A percentile compares a stretch with the other conserved stretches of the same genome.
phyloP scores from a whole-genome alignment of 2,329 filamentous ascomycete species.

The Venturiaceae sp. region DNA sequence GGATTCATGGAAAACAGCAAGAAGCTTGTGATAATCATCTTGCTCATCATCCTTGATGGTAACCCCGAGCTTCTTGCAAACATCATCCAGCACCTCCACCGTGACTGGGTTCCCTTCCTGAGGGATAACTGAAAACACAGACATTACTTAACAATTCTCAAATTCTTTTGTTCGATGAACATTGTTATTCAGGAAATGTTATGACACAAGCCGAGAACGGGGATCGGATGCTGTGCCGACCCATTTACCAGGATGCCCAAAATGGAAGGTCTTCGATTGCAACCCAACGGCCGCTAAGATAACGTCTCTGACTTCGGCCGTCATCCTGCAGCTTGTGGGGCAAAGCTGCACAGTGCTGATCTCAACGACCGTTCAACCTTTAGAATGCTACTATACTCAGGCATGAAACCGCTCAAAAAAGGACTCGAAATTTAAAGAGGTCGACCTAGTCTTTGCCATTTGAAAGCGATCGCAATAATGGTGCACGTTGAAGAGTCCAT shows the following conservation, averaged over 20 bases:
- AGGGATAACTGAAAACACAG: constrained; percentile 26
- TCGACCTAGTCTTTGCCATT: too few relatives aligned
- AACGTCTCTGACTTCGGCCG: background rate
- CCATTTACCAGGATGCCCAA: background rate
- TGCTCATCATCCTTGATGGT: constrained; percentile 23
- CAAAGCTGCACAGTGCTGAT: background rate
- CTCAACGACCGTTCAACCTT: background rate
- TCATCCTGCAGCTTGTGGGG: background rate
- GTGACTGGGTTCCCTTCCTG: constrained; percentile 24
- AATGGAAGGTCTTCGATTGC: background rate
- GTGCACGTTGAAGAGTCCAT: constrained; percentile 22
- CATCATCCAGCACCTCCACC: constrained; percentile 18
- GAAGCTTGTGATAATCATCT: constrained; percentile 26
- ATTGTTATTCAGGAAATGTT: too few relatives aligned
- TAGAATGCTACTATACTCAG: too few relatives aligned
- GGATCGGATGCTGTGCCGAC: background rate
- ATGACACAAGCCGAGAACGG: background rate
- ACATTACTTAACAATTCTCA: too few relatives aligned
- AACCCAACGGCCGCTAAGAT: background rate
- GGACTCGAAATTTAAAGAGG: too few relatives aligned
- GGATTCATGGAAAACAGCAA: constrained; percentile 29
- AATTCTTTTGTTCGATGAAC: too few relatives aligned
- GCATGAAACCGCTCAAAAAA: too few relatives aligned
- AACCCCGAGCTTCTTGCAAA: constrained; percentile 23
- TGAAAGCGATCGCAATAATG: constrained; percentile 12